Base-by-base conservation (phyloP, 345 rosid genomes). In the Hibiscus trionum region DNA sequence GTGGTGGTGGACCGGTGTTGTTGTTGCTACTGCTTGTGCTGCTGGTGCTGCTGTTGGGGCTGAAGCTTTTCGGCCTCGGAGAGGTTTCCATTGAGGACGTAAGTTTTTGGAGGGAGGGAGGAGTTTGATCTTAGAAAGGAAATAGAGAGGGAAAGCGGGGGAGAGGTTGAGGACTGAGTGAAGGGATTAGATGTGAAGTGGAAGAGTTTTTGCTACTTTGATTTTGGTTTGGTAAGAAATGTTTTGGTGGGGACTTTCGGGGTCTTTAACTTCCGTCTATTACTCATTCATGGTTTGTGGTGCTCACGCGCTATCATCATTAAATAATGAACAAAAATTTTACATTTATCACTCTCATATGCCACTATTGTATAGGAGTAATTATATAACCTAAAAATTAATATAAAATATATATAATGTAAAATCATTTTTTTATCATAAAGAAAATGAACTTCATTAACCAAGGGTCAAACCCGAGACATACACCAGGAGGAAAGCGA, bases 21-120 rank as follows among this genome's bases (percentile, higher is more conserved):
- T 11, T 58, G 62, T 16, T 59, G 15, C 33, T 26, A 33, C 62
- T 64, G 65, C 82, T 80, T 8, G 44, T 39, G 10, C 44, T 39
- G 44, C n/a, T 59, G 6, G 62, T 58, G 62, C 62, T 64, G 65
- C 82, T 80, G 76, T 67, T 77, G 16, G 78, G 74, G 77, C 82
- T 85, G 72, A 76, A 78, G 76, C 79, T 84, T 78, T 80, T 83
- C 12, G 84, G 84, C 65, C 76, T 84, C 53, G 80, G 80, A 4
- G 88, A 83, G 66, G 84, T 55, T 82, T 91, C 98, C 98, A 93
- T 92, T 80, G 78, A 50, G 67, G 0, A 37, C 4, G 42, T 37
- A 37, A 37, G 21, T 11, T 17, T 35, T 27, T 4, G 42, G 10
- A 7, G 9, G 42, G 9, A 31, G 47, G 31, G 26, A 1, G 61